Conservation (phyloP, 345 rosid species). For the Eucalyptus globulus region DNA sequence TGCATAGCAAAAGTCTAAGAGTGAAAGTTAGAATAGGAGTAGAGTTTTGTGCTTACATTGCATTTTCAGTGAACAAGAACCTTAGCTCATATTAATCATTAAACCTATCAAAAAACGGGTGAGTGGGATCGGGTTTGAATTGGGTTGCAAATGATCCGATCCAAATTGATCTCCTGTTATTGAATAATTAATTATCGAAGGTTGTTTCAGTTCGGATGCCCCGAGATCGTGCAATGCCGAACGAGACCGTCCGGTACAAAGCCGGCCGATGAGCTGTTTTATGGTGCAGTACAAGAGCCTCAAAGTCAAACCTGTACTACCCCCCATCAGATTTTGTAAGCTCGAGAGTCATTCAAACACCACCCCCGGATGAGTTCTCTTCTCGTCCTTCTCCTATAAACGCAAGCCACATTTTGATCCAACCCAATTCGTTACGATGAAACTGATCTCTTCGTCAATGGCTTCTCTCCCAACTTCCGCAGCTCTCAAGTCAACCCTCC, state of each 20-base stretch:
- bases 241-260: background rate
- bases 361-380: background rate
- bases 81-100: no score
- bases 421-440: background rate
- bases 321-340: background rate
- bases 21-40: accelerated
- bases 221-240: background rate
- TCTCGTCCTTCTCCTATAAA: background rate
- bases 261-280: background rate
- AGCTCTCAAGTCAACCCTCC: background rate
- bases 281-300: background rate
- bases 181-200: background rate
- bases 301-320: background rate
- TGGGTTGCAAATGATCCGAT: accelerated
- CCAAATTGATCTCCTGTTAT: background rate
- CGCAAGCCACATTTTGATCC: background rate
- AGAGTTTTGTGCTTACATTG: background rate
- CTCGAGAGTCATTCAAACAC: background rate
- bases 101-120: no score
- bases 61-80: background rate
- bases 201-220: background rate
- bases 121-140: no score
- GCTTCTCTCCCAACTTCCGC: background rate
- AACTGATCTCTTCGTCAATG: background rate
- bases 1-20: no score